phyloP scores from a whole-genome alignment of 192 early-diverging fungal genomes.

The Mortierella antarctica region DNA sequence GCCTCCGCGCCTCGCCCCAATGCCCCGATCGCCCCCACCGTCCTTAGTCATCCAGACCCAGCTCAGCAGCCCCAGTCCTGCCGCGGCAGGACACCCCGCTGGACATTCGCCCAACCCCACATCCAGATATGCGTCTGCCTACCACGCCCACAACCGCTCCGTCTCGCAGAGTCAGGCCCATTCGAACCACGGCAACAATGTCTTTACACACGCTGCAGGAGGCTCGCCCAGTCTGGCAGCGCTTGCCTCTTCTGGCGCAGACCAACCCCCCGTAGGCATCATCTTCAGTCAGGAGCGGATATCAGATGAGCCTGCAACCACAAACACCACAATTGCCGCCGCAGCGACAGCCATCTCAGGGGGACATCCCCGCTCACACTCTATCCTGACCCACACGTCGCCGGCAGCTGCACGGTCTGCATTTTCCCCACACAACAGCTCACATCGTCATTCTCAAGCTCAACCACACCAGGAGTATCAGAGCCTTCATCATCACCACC shows the following conservation, averaged over 20 bases:
- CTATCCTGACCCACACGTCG: slow-evolving; percentile 28
- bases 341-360: not conserved
- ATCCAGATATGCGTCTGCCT: slow-evolving; percentile 30
- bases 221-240: slow-evolving; percentile 29
- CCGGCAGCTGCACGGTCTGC: slow-evolving; percentile 20
- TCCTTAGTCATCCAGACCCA: slow-evolving; percentile 15
- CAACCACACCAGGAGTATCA: not conserved
- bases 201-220: slow-evolving; percentile 18
- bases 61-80: not conserved
- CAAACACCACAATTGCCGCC: not conserved
- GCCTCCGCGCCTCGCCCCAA: slow-evolving; percentile 39
- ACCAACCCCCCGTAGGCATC: not conserved
- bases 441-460: slow-evolving; percentile 15
- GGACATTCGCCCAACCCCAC: slow-evolving; percentile 26
- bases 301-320: not conserved
- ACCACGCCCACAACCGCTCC: slow-evolving; percentile 30
- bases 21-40: slow-evolving; percentile 37
- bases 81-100: slow-evolving; percentile 1
- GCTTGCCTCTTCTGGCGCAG: slow-evolving; percentile 19
- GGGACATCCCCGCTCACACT: not conserved
- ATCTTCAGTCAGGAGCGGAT: slow-evolving; percentile 10
- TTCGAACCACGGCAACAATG: slow-evolving; percentile 41
- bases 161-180: slow-evolving; percentile 39
- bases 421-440: slow-evolving; percentile 7
- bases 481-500: slow-evolving; percentile 2